These are phyloP conservation scores for Eutreptiella sp. DNA, from an alignment of 208 protist species.

Conservation along the genomic window DNA sequence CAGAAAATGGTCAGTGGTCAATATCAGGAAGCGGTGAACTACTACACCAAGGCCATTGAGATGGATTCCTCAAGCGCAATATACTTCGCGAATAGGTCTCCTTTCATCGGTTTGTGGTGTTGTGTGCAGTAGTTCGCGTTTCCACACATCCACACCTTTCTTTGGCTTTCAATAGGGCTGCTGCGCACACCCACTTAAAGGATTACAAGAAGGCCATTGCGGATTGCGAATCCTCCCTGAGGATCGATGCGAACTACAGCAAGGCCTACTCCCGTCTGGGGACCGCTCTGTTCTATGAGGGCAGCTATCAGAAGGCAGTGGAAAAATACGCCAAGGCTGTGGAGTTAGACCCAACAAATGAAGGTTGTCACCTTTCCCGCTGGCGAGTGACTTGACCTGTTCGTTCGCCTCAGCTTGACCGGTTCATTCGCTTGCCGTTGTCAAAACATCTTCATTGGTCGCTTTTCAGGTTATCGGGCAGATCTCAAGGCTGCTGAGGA, in stretches of 20 bases:
- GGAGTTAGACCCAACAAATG: conserved; percentile 73
- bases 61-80: conserved; percentile 64
- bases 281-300: conserved; percentile 70
- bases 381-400: too few relatives aligned
- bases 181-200: conserved; percentile 79
- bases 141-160: too few relatives aligned
- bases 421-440: too few relatives aligned
- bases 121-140: too few relatives aligned
- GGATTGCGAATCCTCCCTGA: conserved; percentile 75
- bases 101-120: too few relatives aligned
- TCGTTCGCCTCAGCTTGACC: too few relatives aligned
- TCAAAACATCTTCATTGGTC: too few relatives aligned
- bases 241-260: conserved; percentile 68
- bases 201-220: conserved; percentile 72
- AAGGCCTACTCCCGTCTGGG: conserved; percentile 81
- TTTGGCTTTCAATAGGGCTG: conserved; percentile 82
- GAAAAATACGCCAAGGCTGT: conserved; percentile 68
- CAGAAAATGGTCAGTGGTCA: conserved; percentile 75
- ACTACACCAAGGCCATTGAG: conserved; percentile 85
- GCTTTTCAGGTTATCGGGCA: too few relatives aligned
- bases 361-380: too few relatives aligned
- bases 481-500: too few relatives aligned
- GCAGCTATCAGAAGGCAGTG: conserved; percentile 65
- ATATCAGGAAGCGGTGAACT: conserved; percentile 82
- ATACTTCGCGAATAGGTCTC: too few relatives aligned